Percentiles rank a stretch among this genome's conserved stretches.
Evolutionary conservation across 257 asterid genomes (phyloP).

Genomic region (Penstemon newberryi): DNA sequence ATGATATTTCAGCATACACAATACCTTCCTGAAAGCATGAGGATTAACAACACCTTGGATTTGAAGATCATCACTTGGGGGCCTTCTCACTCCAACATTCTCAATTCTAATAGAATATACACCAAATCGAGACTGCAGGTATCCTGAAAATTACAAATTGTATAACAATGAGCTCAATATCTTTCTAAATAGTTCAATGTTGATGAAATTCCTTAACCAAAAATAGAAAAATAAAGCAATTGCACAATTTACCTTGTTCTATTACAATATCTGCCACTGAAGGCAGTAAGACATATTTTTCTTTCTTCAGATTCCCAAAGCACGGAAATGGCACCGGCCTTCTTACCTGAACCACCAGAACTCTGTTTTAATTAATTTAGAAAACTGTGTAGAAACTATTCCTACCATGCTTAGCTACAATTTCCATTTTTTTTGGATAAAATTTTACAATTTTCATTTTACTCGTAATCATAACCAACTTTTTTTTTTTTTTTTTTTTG

Average conservation of each 20-base stretch:
- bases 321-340: conserved; percentile 72
- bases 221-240: not conserved
- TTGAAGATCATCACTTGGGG: conserved; percentile 69
- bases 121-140: conserved; percentile 62
- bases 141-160: conserved; percentile 46
- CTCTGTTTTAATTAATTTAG: conserved; percentile 6
- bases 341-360: conserved; percentile 48
- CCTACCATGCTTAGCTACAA: not conserved
- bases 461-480: no score
- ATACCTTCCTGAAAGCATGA: conserved; percentile 69
- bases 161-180: conserved; percentile 6
- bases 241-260: conserved; percentile 60
- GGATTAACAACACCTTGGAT: conserved; percentile 71
- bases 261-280: conserved; percentile 63
- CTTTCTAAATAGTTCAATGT: not conserved
- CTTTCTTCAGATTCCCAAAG: conserved; percentile 63
- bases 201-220: not conserved
- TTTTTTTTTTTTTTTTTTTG: no score
- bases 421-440: no score
- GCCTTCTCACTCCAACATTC: conserved; percentile 71
- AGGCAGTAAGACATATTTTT: conserved; percentile 63
- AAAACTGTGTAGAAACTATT: not conserved
- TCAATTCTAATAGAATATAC: conserved; percentile 70
- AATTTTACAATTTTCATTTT: no score
- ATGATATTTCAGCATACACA: conserved; percentile 13